phyloP scores from a whole-genome alignment of 1,284 basidiomycete species.

The Tilletia indica region DNA sequence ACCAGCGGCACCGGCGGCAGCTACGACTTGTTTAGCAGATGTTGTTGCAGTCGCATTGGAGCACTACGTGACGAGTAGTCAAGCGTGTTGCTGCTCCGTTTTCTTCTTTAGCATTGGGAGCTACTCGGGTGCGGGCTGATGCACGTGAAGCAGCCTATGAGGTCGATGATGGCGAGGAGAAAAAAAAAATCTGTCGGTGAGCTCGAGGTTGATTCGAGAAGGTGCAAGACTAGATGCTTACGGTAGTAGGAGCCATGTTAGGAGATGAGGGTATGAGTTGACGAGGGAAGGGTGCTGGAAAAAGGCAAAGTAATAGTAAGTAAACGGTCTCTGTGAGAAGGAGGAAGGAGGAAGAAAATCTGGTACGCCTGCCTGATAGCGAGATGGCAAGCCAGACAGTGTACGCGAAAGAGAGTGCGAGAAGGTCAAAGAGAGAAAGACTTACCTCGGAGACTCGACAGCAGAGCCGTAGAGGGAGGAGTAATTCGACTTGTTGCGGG shows the following conservation, averaged over 20 bases:
- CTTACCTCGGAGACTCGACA: too few relatives aligned
- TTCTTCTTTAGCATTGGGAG: neutral
- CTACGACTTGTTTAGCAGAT: neutral
- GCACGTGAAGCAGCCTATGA: slow-evolving; percentile 8
- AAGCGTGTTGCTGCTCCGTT: slow-evolving; percentile 4
- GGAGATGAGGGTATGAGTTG: too few relatives aligned
- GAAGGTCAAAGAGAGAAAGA: too few relatives aligned
- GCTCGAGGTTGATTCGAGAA: neutral
- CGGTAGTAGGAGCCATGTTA: slow-evolving; percentile 8
- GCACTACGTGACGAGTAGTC: slow-evolving; percentile 14
- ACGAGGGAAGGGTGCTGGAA: too few relatives aligned
- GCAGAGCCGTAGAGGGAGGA: too few relatives aligned
- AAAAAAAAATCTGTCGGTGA: neutral
- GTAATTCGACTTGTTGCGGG: too few relatives aligned
- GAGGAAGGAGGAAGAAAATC: too few relatives aligned
- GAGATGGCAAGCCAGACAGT: too few relatives aligned
- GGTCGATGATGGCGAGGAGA: neutral
- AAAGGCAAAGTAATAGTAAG: too few relatives aligned
- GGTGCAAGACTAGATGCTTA: neutral
- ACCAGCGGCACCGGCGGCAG: neutral
- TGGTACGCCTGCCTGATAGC: too few relatives aligned
- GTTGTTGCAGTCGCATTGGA: slow-evolving; percentile 3
- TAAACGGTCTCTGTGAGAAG: too few relatives aligned
- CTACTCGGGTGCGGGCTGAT: neutral
- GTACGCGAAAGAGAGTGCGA: too few relatives aligned